Percentiles rank a stretch among this genome's conserved stretches.
Conservation (phyloP, 129 eudicot species). For the Logfia minima region DNA sequence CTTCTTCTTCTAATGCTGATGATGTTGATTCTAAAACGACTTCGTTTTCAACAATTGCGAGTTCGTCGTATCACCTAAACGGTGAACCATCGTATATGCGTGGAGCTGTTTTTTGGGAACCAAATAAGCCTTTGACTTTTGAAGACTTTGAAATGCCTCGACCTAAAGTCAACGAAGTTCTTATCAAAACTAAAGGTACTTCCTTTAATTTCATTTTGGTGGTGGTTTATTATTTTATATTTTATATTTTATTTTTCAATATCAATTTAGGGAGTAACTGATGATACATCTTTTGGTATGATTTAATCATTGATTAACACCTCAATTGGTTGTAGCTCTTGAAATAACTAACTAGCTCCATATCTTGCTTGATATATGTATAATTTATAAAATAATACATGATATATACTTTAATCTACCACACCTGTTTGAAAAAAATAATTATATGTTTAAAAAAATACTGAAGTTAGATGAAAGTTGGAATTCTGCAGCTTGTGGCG, state of each 20-base stretch:
- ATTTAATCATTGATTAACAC: not conserved
- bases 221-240: not conserved
- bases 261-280: not conserved
- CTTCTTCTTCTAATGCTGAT: slow-evolving; percentile 4
- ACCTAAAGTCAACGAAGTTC: slow-evolving; percentile 92
- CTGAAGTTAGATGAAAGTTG: not conserved
- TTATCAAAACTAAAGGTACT: slow-evolving; percentile 89
- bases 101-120: slow-evolving; percentile 89
- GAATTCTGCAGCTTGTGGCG: slow-evolving; percentile 81
- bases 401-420: not conserved
- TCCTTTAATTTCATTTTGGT: not conserved
- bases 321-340: not conserved
- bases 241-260: not conserved
- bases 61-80: slow-evolving; percentile 54
- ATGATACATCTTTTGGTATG: too few relatives aligned
- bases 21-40: slow-evolving; percentile 1
- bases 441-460: not conserved
- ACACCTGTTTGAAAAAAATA: not conserved
- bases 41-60: slow-evolving; percentile 30
- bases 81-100: slow-evolving; percentile 85
- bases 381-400: too few relatives aligned
- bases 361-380: too few relatives aligned
- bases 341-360: not conserved
- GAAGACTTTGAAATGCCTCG: slow-evolving; percentile 96
- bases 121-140: slow-evolving; percentile 70